Base-by-base conservation (phyloP, 495 filamentous ascomycete genomes). In the Aspergillus taichungensis region DNA sequence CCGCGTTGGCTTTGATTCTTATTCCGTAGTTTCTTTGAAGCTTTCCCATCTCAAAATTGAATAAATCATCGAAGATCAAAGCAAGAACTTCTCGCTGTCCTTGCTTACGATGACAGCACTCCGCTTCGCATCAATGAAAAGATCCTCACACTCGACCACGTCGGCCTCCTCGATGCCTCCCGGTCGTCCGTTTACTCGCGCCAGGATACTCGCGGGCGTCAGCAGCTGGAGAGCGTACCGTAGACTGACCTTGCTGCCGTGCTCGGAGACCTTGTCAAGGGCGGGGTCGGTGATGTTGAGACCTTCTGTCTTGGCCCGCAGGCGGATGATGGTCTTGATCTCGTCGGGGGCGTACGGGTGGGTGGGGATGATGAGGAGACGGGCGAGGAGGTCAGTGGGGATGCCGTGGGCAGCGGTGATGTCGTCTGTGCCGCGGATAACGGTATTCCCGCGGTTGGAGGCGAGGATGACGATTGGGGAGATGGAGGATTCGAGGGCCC, bases 401-500 rank as follows among this genome's bases (percentile, higher is more conserved):
- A 98, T 80, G 49, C 92, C 92, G 63, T 98, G 92, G 6, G 92
- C 87, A 35, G 88, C 87, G 11, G 82, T 73, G 46, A 89, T 72
- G 49, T 88, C 85, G 57, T 88, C 80, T 28, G 87, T 87, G 51
- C 88, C 88, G 41, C 87, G 84, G 56, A 96, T 92, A 35, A 87
- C 82, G 45, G 84, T 84, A 72, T 88, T 81, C 47, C 92, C 92
- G 48, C 92, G 85, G 67, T 98, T 98, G 32, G 90, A 96, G 49
- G 92, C 92, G 28, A 98, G 85, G 47, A 97, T 94, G 48, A 98
- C 92, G 53, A 96, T 94, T 12, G 92, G 92, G 6, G 91, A 87
- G 57, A 98, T 92, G 51, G 80, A 72, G 34, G 86, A 86, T 71
- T 98, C 92, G 31, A 98, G 80, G 1, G 92, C 92, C 56, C 90